Conservation (phyloP, 148 eudicot genomes). For the Rhododendron ovatum region DNA sequence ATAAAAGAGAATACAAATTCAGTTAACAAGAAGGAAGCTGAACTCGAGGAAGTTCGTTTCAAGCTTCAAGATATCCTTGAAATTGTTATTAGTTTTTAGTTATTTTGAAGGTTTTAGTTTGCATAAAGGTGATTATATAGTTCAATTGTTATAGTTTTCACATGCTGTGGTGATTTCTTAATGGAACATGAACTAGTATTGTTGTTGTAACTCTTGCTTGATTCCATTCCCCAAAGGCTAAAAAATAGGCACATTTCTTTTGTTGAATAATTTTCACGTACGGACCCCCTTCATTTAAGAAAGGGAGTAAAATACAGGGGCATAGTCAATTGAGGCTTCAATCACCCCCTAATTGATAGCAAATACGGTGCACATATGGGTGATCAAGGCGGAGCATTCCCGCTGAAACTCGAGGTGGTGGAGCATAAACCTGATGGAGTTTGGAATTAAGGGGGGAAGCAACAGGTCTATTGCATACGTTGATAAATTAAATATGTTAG, state of each 20-base stretch:
- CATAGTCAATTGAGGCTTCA: not conserved
- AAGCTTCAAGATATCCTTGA: constrained; percentile 89
- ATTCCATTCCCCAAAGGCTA: not conserved
- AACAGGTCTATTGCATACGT: not conserved
- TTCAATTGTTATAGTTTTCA: not conserved
- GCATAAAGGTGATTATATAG: not conserved
- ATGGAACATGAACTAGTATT: not conserved
- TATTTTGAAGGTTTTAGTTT: not conserved
- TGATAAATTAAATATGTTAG: not conserved
- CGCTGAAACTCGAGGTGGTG: not conserved
- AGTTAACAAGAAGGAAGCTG: constrained; percentile 50
- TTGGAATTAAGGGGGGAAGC: not conserved
- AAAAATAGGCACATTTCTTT: not conserved
- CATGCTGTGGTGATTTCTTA: not conserved
- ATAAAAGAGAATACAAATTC: constrained; percentile 54
- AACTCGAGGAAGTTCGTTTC: constrained; percentile 49
- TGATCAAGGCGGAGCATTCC: not conserved
- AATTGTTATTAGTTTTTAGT: not conserved
- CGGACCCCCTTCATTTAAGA: not conserved
- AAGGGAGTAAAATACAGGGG: not conserved
- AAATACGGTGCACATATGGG: not conserved
- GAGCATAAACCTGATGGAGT: not conserved
- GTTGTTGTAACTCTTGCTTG: not conserved
- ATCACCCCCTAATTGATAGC: not conserved
- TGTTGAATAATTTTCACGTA: not conserved